Evolutionary conservation across 2,329 filamentous ascomycete genomes (phyloP).

Genomic region (Sclerotinia trifoliorum): DNA sequence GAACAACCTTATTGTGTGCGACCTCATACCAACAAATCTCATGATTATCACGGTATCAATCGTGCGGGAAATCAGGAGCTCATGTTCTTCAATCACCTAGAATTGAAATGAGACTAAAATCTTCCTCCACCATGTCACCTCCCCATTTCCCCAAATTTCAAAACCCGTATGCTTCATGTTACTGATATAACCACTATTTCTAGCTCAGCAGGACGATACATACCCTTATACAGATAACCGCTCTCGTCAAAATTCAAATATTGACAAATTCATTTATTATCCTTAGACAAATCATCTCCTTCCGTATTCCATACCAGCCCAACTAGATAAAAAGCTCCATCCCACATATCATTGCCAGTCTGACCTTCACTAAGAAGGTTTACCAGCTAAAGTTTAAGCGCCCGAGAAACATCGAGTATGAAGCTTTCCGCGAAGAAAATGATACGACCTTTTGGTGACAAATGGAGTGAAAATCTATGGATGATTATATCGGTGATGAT

Average conservation of each 20-base stretch:
- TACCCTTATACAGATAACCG: background rate
- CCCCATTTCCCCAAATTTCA: background rate
- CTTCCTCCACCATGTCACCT: too few relatives aligned
- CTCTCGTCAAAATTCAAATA: background rate
- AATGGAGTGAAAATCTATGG: background rate
- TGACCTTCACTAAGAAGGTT: background rate
- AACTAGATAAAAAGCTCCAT: background rate
- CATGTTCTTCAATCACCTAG: too few relatives aligned
- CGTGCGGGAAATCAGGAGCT: too few relatives aligned
- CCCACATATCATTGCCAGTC: background rate
- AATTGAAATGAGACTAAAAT: too few relatives aligned
- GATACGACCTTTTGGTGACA: background rate
- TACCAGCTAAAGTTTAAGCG: background rate
- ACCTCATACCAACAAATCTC: background rate
- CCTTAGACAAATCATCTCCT: background rate
- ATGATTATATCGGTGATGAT: background rate
- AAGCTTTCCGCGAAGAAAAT: too few relatives aligned
- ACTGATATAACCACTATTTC: background rate
- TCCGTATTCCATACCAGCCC: background rate
- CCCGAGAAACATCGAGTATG: too few relatives aligned
- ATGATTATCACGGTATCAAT: background rate
- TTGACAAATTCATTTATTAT: too few relatives aligned
- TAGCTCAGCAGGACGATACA: background rate
- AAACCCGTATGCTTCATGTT: background rate
- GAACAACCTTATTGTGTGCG: too few relatives aligned